Evolutionary conservation across 2,329 filamentous ascomycete genomes (phyloP).

Genomic region (Epichloe glyceriae): DNA sequence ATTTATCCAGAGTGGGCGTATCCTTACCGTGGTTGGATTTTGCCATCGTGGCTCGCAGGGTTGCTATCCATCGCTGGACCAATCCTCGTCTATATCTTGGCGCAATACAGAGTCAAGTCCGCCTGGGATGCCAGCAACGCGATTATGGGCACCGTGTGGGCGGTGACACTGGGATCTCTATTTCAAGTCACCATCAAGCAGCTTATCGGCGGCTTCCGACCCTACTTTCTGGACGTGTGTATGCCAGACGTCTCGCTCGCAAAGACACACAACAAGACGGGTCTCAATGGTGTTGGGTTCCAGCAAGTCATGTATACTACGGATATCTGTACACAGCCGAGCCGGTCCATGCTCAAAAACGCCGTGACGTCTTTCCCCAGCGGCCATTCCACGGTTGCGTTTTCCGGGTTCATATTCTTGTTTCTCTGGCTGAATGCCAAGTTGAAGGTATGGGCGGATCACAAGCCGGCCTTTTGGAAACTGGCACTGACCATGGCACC

Average conservation of each 20-base stretch:
- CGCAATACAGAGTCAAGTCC: slow-evolving; percentile 43
- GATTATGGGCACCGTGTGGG: slow-evolving; percentile 46
- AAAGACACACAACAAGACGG: slow-evolving; percentile 25
- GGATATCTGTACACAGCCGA: slow-evolving; percentile 44
- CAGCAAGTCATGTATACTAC: slow-evolving; percentile 49
- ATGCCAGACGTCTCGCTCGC: slow-evolving; percentile 38
- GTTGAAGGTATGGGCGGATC: slow-evolving; percentile 55
- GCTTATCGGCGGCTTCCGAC: slow-evolving; percentile 50
- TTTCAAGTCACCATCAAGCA: slow-evolving; percentile 56
- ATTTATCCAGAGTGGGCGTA: slow-evolving; percentile 53
- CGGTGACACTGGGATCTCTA: slow-evolving; percentile 44
- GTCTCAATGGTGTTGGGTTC: slow-evolving; percentile 36
- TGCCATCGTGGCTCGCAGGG: slow-evolving; percentile 46
- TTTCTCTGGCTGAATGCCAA: slow-evolving; percentile 60
- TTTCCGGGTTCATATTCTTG: slow-evolving; percentile 50
- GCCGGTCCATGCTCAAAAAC: slow-evolving; percentile 43
- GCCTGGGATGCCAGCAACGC: slow-evolving; percentile 51
- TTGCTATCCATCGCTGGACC: slow-evolving; percentile 45
- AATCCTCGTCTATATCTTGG: slow-evolving; percentile 39
- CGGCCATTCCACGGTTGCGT: slow-evolving; percentile 53
- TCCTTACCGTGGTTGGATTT: slow-evolving; percentile 47
- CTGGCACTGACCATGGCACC: slow-evolving; percentile 44
- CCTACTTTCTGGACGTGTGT: slow-evolving; percentile 52
- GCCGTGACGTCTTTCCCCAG: slow-evolving; percentile 54
- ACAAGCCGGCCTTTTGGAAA: slow-evolving; percentile 57